These are phyloP conservation scores for Fusarium praegraminearum DNA, from an alignment of 2,329 filamentous ascomycete species.

Conservation along the genomic window DNA sequence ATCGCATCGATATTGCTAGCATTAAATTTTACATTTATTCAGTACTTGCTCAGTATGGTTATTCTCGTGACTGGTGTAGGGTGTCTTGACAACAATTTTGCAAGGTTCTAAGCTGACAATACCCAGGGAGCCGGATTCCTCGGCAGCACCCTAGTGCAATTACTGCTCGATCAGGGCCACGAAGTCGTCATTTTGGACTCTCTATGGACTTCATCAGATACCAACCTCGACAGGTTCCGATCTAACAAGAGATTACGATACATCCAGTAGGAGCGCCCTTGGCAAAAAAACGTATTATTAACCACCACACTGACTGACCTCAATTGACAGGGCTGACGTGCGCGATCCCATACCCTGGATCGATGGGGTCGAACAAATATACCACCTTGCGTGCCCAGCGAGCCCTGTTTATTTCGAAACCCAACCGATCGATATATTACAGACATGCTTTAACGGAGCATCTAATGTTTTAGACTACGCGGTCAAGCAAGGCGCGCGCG, in stretches of 20 bases:
- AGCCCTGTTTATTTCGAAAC: conserved; percentile 38
- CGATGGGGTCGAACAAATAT: conserved; percentile 33
- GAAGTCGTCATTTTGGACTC: conserved; percentile 37
- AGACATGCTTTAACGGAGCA: conserved; percentile 38
- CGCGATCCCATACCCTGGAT: conserved; percentile 35
- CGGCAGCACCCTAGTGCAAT: conserved; percentile 34
- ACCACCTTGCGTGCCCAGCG: conserved; percentile 38
- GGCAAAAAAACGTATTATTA: accelerated
- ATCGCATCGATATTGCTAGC: neutral
- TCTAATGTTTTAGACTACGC: conserved; percentile 37
- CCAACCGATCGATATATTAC: conserved; percentile 35
- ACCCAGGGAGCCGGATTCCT: conserved; percentile 38
- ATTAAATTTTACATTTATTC: no score
- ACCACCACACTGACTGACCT: neutral
- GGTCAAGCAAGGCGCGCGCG: conserved; percentile 30
- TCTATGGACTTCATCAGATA: conserved; percentile 35
- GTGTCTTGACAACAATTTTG: accelerated
- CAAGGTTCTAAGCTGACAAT: neutral
- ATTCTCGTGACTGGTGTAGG: conserved; percentile 36
- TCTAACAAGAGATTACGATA: conserved; percentile 25
- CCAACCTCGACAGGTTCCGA: conserved; percentile 20
- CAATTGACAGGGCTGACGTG: conserved; percentile 17
- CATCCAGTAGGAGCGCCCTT: neutral
- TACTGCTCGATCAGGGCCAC: conserved; percentile 26
- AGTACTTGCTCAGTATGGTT: conserved; percentile 3